A percentile compares a stretch with the other conserved stretches of the same genome.
These are phyloP conservation scores for Fagopyrum homotropicum DNA, from an alignment of 148 eudicot genomes.

Conservation along the genomic window DNA sequence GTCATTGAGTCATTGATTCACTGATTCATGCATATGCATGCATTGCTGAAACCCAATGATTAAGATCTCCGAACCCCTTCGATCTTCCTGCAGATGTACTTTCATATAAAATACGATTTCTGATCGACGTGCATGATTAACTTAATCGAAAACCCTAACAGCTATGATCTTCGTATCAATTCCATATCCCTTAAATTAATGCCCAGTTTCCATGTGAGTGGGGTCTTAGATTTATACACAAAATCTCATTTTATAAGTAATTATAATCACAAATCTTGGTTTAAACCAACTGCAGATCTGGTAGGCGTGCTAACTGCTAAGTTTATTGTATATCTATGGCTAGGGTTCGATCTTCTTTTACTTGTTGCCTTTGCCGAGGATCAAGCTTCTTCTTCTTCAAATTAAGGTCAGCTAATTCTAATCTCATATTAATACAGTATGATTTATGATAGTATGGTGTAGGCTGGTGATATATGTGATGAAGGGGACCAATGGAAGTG, in stretches of 20 bases:
- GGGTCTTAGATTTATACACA: slow-evolving; percentile 5
- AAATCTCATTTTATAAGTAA: background rate
- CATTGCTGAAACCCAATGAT: background rate
- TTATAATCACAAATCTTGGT: background rate
- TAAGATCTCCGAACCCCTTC: background rate
- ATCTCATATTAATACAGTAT: no score
- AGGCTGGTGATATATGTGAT: no score
- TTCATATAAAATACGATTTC: background rate
- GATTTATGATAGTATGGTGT: no score
- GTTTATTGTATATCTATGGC: background rate
- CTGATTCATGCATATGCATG: background rate
- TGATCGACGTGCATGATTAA: background rate
- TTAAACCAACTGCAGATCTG: background rate
- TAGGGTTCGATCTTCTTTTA: background rate
- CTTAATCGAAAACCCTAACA: background rate
- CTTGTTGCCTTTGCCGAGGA: no score
- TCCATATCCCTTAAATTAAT: slow-evolving; percentile 1
- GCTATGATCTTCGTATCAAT: background rate
- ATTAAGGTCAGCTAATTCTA: no score
- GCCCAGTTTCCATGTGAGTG: background rate
- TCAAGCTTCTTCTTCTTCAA: no score
- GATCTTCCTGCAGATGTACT: background rate
- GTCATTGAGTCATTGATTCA: no score
- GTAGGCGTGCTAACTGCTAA: background rate
- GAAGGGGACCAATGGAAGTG: background rate